Base-by-base conservation (phyloP, 2,329 filamentous ascomycete genomes). In the Beauveria caledonica region DNA sequence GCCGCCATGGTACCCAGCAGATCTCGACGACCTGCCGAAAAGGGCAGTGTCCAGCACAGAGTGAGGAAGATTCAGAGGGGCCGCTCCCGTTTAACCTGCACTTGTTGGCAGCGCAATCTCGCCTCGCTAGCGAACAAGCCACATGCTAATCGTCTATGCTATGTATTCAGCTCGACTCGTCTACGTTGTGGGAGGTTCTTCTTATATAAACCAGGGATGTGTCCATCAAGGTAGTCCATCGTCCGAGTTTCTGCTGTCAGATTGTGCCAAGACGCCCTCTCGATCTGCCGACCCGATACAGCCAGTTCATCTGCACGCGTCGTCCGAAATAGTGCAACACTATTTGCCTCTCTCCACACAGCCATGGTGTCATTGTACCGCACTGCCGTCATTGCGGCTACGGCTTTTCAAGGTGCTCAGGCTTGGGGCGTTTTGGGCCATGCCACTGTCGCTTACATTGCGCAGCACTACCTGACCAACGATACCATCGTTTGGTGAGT, bases 401-500 rank as follows among this genome's bases (percentile, higher is more conserved):
- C 60, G 19, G 49, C 62, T 8, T 48, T 63, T 21, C 64, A 64
- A 21, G 62, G 64, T 23, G 65, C 49, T 9, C 33, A 61, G 25
- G 76, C 76, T 59, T 78, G 76, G 76, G 76, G 76, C 13, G 68
- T 69, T 8, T 72, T 77, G 62, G 80, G 80, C 63, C 80, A 83
- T 66, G 77, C 78, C 63, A 78, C 80, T 1, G 73, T 83, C n/a
- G 80, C 80, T 21, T 80, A 81, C 66, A 68, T 83, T 48, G 80
- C 80, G 1, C 74, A 73, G 55, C 74, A 79, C 68, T 80, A 80
- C 64, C 74, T 82, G 9, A 63, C 71, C 15, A 58, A 74, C 0
- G 69, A 71, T 11, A 80, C 79, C 0, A 64, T 64, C 17, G 62
- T 62, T 51, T 68, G 65, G 65, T 49, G 46, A 60, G 58, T 39